Evolutionary conservation across 345 rosid genomes (phyloP).

Genomic region (Barbarea vulgaris): DNA sequence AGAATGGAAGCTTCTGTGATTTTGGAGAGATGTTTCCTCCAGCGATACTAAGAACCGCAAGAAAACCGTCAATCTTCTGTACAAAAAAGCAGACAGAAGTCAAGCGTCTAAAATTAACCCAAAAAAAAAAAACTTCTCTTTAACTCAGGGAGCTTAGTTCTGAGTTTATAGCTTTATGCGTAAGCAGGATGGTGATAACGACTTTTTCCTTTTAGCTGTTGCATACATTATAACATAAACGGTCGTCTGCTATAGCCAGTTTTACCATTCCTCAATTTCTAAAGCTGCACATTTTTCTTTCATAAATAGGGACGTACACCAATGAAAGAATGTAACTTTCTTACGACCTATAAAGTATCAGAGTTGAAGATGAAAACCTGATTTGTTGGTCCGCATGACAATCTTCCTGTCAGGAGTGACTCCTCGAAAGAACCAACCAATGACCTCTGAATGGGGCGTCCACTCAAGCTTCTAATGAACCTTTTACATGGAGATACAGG

Average conservation of each 20-base stretch:
- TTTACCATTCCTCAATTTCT: constrained; percentile 11
- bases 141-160: background rate
- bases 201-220: constrained; percentile 14
- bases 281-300: background rate
- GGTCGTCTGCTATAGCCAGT: background rate
- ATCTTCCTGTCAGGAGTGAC: constrained; percentile 84
- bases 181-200: constrained; percentile 12
- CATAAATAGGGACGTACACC: background rate
- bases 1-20: constrained; percentile 90
- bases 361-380: constrained; percentile 53
- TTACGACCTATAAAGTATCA: constrained; percentile 10
- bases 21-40: constrained; percentile 89
- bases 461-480: constrained; percentile 68
- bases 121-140: background rate
- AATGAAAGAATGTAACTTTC: background rate
- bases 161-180: background rate
- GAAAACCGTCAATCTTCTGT: constrained; percentile 87
- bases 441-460: constrained; percentile 77
- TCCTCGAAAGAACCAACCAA: constrained; percentile 98
- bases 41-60: constrained; percentile 89
- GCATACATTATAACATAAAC: constrained; percentile 17
- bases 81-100: constrained; percentile 28
- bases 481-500: constrained; percentile 52
- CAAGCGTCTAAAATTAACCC: constrained; percentile 9
- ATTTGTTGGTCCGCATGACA: constrained; percentile 60